Evolutionary conservation across 2,329 filamentous ascomycete genomes (phyloP).

Genomic region (Fusarium cyanostomum): DNA sequence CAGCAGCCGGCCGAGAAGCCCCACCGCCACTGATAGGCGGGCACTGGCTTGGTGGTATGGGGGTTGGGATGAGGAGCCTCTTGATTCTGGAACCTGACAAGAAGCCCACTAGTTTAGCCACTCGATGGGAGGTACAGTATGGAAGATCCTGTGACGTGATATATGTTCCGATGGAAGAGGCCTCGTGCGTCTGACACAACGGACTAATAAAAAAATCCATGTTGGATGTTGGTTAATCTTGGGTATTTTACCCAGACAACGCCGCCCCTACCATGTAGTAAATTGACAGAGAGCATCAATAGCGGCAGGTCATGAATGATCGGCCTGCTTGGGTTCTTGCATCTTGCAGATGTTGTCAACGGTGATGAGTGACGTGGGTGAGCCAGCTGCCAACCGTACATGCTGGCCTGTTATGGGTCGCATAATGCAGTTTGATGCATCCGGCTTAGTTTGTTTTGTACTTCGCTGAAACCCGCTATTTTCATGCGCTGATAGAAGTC

Average conservation of each 20-base stretch:
- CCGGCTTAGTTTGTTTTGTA: not conserved
- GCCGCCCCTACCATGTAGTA: constrained; percentile 3
- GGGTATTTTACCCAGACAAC: too few species aligned
- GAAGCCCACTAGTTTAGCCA: too few species aligned
- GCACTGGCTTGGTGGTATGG: not conserved
- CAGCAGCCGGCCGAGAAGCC: not conserved
- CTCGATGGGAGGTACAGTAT: too few species aligned
- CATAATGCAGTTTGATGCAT: constrained; percentile 10
- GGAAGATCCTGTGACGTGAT: too few species aligned
- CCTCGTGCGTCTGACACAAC: too few species aligned
- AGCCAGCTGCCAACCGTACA: constrained; percentile 11
- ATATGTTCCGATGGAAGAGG: too few species aligned
- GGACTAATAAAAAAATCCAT: too few species aligned
- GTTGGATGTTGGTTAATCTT: too few species aligned
- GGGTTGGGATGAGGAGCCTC: not conserved
- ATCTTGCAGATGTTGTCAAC: constrained; percentile 23
- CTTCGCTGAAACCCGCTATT: constrained; percentile 1
- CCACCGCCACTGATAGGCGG: constrained; percentile 1
- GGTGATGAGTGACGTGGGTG: constrained; percentile 35
- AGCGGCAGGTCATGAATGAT: not conserved
- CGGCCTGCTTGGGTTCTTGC: not conserved
- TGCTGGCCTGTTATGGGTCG: not conserved
- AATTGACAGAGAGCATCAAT: constrained; percentile 2
- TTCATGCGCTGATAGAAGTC: not conserved
- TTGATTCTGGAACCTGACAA: too few species aligned